Conservation (phyloP, 2,329 filamentous ascomycete species). For the Diplodia seriata region DNA sequence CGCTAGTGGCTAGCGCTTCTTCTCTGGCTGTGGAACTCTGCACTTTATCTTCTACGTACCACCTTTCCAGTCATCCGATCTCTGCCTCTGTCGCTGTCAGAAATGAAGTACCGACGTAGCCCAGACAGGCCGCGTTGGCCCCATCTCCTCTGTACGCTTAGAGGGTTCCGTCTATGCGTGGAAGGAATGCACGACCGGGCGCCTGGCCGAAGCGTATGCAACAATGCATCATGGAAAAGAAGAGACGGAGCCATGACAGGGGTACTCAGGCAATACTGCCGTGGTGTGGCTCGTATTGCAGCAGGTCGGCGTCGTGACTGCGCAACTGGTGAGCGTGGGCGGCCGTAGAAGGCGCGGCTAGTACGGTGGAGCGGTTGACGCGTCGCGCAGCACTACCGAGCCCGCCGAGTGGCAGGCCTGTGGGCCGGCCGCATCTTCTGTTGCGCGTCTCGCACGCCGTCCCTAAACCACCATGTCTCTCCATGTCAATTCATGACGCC, state of each 20-base stretch:
- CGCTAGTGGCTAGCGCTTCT: slow-evolving; percentile 11
- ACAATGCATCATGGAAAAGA: slow-evolving; percentile 37
- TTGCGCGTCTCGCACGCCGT: not conserved
- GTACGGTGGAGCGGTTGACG: not conserved
- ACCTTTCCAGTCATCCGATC: not conserved
- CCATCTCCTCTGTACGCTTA: slow-evolving; percentile 62
- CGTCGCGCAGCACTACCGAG: not conserved
- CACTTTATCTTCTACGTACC: slow-evolving; percentile 45
- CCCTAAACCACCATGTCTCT: slow-evolving; percentile 39
- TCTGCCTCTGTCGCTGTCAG: not conserved
- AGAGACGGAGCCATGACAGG: slow-evolving; percentile 57
- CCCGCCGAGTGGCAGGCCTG: not conserved
- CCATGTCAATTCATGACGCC: slow-evolving; percentile 59
- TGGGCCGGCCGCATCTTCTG: not conserved
- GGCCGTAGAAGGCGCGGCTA: not conserved
- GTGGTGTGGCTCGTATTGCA: slow-evolving; percentile 55
- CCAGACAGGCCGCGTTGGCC: slow-evolving; percentile 67
- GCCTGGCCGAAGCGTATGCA: slow-evolving; percentile 60
- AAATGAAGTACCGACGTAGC: slow-evolving; percentile 56
- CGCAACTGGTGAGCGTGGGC: not conserved
- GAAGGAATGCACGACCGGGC: slow-evolving; percentile 61
- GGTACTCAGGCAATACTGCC: slow-evolving; percentile 58
- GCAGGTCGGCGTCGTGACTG: slow-evolving; percentile 60
- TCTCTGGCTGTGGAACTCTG: not conserved
- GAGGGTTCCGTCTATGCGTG: slow-evolving; percentile 60